Evolutionary conservation across 805 yeast genomes (phyloP).

Genomic region (Middelhovenomyces tepae): DNA sequence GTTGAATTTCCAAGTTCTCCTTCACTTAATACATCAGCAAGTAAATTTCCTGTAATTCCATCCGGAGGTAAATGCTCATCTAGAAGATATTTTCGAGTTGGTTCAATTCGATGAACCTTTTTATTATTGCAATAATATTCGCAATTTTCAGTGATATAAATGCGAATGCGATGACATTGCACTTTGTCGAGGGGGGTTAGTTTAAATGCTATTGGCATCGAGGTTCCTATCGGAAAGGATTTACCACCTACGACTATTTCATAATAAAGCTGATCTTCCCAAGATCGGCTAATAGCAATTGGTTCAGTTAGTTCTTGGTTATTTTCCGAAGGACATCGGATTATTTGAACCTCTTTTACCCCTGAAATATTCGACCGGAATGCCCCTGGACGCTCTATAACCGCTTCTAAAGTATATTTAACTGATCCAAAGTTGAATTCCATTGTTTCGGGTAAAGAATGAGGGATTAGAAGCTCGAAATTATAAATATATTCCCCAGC

Average conservation of each 20-base stretch:
- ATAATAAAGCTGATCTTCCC: constrained; percentile 89
- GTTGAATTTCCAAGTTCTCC: constrained; percentile 19
- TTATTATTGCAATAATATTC: constrained; percentile 84
- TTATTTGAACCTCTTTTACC: constrained; percentile 50
- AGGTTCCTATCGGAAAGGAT: constrained; percentile 73
- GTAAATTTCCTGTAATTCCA: constrained; percentile 23
- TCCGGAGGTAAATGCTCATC: constrained; percentile 50
- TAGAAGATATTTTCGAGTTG: constrained; percentile 68
- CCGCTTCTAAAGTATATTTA: constrained; percentile 57
- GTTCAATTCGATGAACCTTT: constrained; percentile 88
- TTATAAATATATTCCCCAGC: constrained; percentile 92
- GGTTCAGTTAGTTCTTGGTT: constrained; percentile 90
- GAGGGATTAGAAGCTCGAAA: constrained; percentile 81
- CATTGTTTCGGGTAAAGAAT: constrained; percentile 74
- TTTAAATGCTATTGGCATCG: constrained; percentile 74
- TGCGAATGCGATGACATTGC: constrained; percentile 73
- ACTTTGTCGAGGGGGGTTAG: constrained; percentile 84
- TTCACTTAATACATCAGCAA: constrained; percentile 15
- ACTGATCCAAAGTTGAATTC: constrained; percentile 77
- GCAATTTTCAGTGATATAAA: constrained; percentile 78
- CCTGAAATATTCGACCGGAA: constrained; percentile 72
- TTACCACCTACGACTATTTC: constrained; percentile 89
- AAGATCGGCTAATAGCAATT: constrained; percentile 76
- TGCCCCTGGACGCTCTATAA: constrained; percentile 70
- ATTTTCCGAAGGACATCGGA: constrained; percentile 68